Conservation (phyloP, 768 basidiomycete genomes). For the Lentinus brumalis region DNA sequence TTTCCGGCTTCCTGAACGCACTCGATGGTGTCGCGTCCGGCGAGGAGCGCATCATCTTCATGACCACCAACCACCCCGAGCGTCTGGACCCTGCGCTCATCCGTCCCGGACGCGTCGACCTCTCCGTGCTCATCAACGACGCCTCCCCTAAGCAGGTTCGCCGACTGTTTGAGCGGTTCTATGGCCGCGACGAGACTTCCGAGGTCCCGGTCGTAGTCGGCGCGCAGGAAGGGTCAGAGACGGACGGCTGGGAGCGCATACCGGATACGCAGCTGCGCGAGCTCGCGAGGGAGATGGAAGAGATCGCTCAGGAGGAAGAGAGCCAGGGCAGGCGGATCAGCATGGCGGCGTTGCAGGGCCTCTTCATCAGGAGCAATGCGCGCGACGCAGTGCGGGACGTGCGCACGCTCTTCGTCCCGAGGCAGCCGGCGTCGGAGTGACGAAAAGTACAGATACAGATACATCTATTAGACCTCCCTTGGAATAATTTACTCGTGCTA, state of each 20-base stretch:
- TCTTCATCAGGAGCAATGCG: slow-evolving; percentile 81
- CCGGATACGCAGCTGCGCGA: slow-evolving; percentile 42
- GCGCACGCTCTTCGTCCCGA: slow-evolving; percentile 37
- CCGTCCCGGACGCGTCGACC: slow-evolving; percentile 92
- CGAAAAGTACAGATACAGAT: slow-evolving; percentile 18
- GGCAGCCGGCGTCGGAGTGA: neutral
- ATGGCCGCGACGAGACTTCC: slow-evolving; percentile 41
- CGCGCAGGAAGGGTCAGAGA: slow-evolving; percentile 16
- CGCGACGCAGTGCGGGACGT: slow-evolving; percentile 55
- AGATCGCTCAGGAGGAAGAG: slow-evolving; percentile 56
- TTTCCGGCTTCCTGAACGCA: slow-evolving; percentile 96
- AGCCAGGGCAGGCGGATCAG: slow-evolving; percentile 64
- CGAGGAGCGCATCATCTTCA: slow-evolving; percentile 97
- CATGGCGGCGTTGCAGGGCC: slow-evolving; percentile 96
- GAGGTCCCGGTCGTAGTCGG: slow-evolving; percentile 35
- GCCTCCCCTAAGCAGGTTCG: slow-evolving; percentile 81
- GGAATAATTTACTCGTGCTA: slow-evolving; percentile 4
- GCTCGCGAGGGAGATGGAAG: slow-evolving; percentile 55
- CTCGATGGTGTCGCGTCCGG: slow-evolving; percentile 97
- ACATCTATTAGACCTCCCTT: slow-evolving; percentile 2
- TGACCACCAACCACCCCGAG: slow-evolving; percentile 97
- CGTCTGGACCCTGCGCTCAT: slow-evolving; percentile 92
- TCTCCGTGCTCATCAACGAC: slow-evolving; percentile 82
- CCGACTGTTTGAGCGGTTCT: slow-evolving; percentile 82
- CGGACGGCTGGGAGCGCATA: slow-evolving; percentile 31